A percentile compares a stretch with the other conserved stretches of the same genome.
Evolutionary conservation across 768 basidiomycete species (phyloP).

Genomic region (Russula lepida): DNA sequence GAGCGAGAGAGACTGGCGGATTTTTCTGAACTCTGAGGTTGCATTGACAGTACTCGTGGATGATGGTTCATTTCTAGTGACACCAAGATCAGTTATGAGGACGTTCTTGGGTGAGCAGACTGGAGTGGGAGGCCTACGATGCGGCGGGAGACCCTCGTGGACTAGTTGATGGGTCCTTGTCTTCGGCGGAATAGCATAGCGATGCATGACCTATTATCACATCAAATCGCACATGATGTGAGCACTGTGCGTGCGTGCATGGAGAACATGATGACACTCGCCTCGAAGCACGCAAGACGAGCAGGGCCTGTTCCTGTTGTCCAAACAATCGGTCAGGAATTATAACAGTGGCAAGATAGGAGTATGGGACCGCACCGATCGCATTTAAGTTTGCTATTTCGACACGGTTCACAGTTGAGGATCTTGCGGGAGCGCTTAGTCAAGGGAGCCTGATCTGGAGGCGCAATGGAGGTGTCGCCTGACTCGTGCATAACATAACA

Average conservation of each 20-base stretch:
- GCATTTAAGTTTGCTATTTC: conserved; percentile 22
- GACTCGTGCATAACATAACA: conserved; percentile 20
- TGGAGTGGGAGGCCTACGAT: conserved; percentile 2
- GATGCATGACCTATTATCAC: conserved; percentile 17
- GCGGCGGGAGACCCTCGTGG: conserved; percentile 11
- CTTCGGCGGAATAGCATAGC: conserved; percentile 18
- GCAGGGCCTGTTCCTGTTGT: conserved; percentile 18
- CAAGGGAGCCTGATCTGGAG: conserved; percentile 15
- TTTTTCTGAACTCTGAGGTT: conserved; percentile 18
- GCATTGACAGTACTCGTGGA: conserved; percentile 14
- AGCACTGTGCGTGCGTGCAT: not conserved
- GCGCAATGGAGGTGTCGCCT: conserved; percentile 19
- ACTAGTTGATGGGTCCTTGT: conserved; percentile 16
- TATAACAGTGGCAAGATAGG: not conserved
- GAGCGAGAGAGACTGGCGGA: conserved; percentile 21
- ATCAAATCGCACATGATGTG: not conserved
- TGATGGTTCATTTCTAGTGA: not conserved
- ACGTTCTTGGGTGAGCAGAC: no score
- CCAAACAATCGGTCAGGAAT: not conserved
- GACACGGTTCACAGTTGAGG: conserved; percentile 21
- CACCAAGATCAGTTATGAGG: not conserved
- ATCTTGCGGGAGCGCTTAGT: conserved; percentile 20
- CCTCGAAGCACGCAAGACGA: conserved; percentile 21
- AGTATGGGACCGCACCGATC: conserved; percentile 10
- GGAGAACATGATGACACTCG: not conserved